phyloP scores from a whole-genome alignment of 2,329 filamentous ascomycete species.

The Ophiostoma ulmi region DNA sequence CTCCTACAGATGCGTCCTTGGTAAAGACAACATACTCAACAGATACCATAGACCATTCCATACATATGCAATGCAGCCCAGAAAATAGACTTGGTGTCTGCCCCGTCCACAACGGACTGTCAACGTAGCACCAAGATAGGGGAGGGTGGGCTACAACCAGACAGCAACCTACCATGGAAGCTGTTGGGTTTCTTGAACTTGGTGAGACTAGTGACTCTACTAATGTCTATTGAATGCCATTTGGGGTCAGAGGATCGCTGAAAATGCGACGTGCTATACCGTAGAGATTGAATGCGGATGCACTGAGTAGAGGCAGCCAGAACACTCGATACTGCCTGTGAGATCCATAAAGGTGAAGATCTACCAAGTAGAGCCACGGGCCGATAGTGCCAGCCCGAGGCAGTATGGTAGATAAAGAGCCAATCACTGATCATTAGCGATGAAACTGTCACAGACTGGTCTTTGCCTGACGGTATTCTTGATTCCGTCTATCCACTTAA shows the following conservation, averaged over 20 bases:
- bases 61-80: conserved; percentile 11
- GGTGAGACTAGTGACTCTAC: neutral
- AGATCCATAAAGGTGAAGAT: neutral
- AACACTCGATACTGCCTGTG: neutral
- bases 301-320: neutral
- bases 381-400: neutral
- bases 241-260: conserved; percentile 1
- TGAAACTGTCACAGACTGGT: neutral
- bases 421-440: neutral
- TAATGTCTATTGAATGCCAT: neutral
- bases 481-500: neutral
- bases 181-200: neutral
- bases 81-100: neutral
- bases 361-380: neutral
- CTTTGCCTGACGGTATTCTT: neutral
- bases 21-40: too few species aligned
- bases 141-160: neutral
- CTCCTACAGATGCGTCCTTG: too few species aligned
- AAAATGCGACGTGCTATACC: neutral
- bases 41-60: neutral
- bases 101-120: conserved; percentile 1
- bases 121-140: conserved; percentile 12
- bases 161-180: conserved; percentile 1
- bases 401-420: neutral
- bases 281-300: neutral